Base-by-base conservation (phyloP, 768 basidiomycete species). In the Leccinum imitatum region DNA sequence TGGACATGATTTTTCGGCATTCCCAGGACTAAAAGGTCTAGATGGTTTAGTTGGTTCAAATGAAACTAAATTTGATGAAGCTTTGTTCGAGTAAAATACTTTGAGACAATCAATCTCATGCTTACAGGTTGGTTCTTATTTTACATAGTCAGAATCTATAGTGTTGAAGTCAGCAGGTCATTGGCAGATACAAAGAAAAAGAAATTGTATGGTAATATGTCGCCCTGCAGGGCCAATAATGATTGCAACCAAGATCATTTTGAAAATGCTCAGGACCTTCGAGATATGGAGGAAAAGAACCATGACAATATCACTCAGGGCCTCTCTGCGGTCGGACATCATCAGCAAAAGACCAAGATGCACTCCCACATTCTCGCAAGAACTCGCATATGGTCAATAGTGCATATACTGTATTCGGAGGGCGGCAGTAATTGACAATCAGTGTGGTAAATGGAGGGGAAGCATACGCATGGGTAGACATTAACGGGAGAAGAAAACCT, bases 391-490 rank as follows among this genome's bases (percentile, higher is more conserved):
- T 41, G 5, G 23, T 27, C 14, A 53, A 47, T 59, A 47, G 54
- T 59, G 61, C 60, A 59, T 19, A 46, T 56, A 19, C 46, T 66
- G 50, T 63, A 70, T 72, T 71, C 44, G 41, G 51, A 50, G 48
- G 44, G 55, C 13, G 61, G 51, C 13, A 63, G 50, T 64, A 67
- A 62, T 67, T 37, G 60, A 70, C 61, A 68, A 62, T 59, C 57
- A 65, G 50, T 63, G 56, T 52, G 53, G 10, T 46, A 46, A 46
- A 19, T 4, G 19, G 41, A 53, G 57, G 53, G 37, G 50, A 25
- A 39, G 56, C 59, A 8, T 53, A 59, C 57, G 44, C 57, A 62
- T 72, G 68, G 72, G 69, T 59, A 62, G 64, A 56, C 39, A 25
- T 52, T 10, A 47, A 59, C 8, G 27, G 37, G 25, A 58, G 41